Conservation (phyloP, 2,329 filamentous ascomycete species). For the Ceratocystis smalleyi region DNA sequence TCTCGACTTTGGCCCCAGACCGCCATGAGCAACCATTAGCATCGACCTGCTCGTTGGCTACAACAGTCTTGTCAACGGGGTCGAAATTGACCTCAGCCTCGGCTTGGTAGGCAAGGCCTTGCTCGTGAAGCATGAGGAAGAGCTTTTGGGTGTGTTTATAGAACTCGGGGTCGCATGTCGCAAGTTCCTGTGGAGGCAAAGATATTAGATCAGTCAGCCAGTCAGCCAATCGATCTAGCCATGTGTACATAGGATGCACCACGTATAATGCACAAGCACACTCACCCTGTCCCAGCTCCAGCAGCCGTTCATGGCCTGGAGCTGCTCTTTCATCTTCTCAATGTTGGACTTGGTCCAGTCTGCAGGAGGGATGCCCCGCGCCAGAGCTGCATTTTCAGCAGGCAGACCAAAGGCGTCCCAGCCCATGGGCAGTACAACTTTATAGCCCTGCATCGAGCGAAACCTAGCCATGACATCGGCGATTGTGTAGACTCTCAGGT, state of each 20-base stretch:
- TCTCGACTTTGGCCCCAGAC: constrained; percentile 70
- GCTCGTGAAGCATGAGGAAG: constrained; percentile 60
- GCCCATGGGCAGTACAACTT: constrained; percentile 77
- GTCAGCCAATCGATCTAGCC: background rate
- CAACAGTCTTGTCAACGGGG: constrained; percentile 72
- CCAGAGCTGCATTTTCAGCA: constrained; percentile 81
- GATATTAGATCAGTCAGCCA: background rate
- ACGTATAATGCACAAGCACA: constrained; percentile 18
- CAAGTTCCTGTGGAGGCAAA: constrained; percentile 46
- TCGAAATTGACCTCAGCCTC: constrained; percentile 83
- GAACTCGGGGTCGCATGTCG: constrained; percentile 69
- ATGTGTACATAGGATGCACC: too few relatives aligned
- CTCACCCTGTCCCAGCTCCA: constrained; percentile 74
- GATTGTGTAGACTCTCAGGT: constrained; percentile 79
- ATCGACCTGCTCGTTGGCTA: constrained; percentile 91
- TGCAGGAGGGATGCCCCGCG: constrained; percentile 61
- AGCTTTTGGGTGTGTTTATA: constrained; percentile 82
- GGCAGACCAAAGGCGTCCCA: constrained; percentile 89
- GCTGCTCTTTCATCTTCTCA: constrained; percentile 66
- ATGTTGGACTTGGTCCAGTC: constrained; percentile 73
- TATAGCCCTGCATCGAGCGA: constrained; percentile 54
- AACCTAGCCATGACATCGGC: constrained; percentile 72
- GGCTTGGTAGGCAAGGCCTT: constrained; percentile 65
- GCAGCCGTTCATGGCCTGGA: constrained; percentile 60
- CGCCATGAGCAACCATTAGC: constrained; percentile 73